Evolutionary conservation across 2,329 filamentous ascomycete species (phyloP).

Genomic region (Hypoxylon sp.): DNA sequence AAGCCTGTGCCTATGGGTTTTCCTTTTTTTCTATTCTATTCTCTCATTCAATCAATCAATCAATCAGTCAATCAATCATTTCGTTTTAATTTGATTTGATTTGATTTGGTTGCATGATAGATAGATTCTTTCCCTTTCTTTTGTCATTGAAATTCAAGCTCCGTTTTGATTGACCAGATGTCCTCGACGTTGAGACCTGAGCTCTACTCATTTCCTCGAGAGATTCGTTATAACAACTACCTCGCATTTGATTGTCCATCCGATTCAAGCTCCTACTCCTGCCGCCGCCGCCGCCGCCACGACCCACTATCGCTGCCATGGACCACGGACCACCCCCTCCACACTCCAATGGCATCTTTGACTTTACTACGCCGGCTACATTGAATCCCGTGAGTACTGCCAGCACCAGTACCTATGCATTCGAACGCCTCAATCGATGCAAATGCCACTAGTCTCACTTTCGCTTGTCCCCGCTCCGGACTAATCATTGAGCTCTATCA

Average conservation of each 20-base stretch:
- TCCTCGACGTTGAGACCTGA: conserved; percentile 29
- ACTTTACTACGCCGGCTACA: conserved; percentile 46
- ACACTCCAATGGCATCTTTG: conserved; percentile 49
- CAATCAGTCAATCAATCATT: conserved; percentile 6
- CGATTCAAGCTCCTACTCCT: conserved; percentile 27
- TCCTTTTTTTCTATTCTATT: not conserved
- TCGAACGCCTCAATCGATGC: conserved; percentile 1
- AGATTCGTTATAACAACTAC: conserved; percentile 17
- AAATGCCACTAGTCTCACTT: conserved; percentile 10
- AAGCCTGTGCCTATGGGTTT: not conserved
- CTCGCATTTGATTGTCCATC: conserved; percentile 35
- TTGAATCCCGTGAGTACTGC: conserved; percentile 42
- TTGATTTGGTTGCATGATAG: not conserved
- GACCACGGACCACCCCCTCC: conserved; percentile 46
- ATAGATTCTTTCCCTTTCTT: not conserved
- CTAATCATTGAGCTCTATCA: conserved; percentile 32
- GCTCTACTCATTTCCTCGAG: conserved; percentile 20
- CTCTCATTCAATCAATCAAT: conserved; percentile 8
- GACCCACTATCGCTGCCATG: conserved; percentile 39
- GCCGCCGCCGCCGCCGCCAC: conserved; percentile 24
- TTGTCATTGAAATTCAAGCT: conserved; percentile 2
- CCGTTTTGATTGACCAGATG: conserved; percentile 32
- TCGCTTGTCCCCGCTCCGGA: not conserved
- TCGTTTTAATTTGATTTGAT: not conserved
- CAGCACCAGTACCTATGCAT: conserved; percentile 16